Percentiles rank a stretch among this genome's conserved stretches.
phyloP scores from a whole-genome alignment of 305 asterid species.

The Fraxinus greggii region DNA sequence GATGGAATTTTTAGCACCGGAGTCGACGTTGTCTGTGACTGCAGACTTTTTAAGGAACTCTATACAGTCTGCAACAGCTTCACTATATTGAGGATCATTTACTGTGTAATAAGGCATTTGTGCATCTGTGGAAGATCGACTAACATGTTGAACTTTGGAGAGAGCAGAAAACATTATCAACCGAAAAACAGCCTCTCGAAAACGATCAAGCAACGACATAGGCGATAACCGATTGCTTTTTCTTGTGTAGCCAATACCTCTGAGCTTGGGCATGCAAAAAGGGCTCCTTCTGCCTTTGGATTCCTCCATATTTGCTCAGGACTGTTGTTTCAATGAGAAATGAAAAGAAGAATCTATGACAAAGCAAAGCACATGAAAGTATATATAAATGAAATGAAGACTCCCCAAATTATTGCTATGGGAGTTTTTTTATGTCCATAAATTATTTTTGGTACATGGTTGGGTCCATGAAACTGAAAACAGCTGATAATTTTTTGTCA shows the following conservation, averaged over 20 bases:
- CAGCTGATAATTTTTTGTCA: background rate
- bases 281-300: background rate
- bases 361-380: background rate
- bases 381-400: too few species aligned
- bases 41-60: conserved; percentile 3
- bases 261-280: background rate
- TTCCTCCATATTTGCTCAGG: background rate
- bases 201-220: conserved; percentile 2
- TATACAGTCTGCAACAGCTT: conserved; percentile 9
- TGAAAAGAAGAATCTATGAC: background rate
- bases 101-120: background rate
- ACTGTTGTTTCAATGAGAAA: background rate
- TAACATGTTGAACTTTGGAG: background rate
- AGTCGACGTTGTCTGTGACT: background rate
- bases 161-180: conserved; percentile 4
- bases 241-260: background rate
- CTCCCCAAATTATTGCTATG: background rate
- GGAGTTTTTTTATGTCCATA: background rate
- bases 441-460: background rate
- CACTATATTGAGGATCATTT: conserved; percentile 2
- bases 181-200: conserved; percentile 1
- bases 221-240: background rate
- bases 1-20: background rate
- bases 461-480: background rate
- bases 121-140: background rate